phyloP scores from a whole-genome alignment of 352 stramenopile species.

The Globisporangium viniferum region DNA sequence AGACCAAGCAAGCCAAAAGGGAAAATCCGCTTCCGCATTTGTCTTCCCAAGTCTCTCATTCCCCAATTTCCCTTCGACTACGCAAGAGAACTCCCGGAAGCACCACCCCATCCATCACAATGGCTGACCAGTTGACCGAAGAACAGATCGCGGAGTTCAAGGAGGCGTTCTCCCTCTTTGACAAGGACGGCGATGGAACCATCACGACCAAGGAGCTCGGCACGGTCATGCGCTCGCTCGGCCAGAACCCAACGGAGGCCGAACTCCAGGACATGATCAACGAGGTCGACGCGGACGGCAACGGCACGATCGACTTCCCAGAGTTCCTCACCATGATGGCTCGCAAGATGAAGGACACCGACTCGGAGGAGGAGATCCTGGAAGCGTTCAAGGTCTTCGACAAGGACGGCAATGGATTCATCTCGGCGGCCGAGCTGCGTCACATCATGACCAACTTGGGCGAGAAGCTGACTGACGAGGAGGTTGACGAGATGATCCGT shows the following conservation, averaged over 20 bases:
- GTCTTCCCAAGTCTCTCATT: constrained; percentile 35
- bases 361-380: constrained; percentile 98
- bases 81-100: constrained; percentile 31
- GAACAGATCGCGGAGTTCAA: constrained; percentile 99
- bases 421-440: constrained; percentile 96
- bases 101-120: constrained; percentile 17
- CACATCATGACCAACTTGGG: constrained; percentile 99
- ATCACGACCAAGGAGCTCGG: constrained; percentile 99
- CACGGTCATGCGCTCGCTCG: constrained; percentile 98
- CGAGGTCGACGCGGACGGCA: constrained; percentile 98
- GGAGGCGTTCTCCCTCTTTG: constrained; percentile 99
- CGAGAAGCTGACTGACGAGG: constrained; percentile 98
- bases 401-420: constrained; percentile 99
- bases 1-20: not conserved
- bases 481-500: constrained; percentile 99
- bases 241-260: constrained; percentile 97
- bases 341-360: constrained; percentile 99
- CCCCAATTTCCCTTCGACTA: constrained; percentile 48
- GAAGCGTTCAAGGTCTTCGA: constrained; percentile 98
- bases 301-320: constrained; percentile 99
- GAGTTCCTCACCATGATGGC: constrained; percentile 99
- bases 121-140: constrained; percentile 90
- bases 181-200: constrained; percentile 98
- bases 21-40: not conserved
- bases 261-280: constrained; percentile 99